Evolutionary conservation across 1,284 basidiomycete species (phyloP).

Genomic region (Puccinia hordei): DNA sequence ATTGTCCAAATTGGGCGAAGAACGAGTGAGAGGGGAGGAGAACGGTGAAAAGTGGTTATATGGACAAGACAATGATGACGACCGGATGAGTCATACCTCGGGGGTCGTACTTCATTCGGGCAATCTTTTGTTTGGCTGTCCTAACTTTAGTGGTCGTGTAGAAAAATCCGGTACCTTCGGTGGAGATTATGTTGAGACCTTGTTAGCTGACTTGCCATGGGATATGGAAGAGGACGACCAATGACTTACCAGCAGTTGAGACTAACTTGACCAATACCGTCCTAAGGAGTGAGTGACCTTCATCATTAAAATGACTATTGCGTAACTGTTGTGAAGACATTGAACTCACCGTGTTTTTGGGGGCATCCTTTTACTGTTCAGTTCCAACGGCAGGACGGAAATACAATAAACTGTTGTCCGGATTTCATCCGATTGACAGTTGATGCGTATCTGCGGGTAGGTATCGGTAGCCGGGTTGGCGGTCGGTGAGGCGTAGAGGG

Average conservation of each 20-base stretch:
- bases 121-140: constrained; percentile 52
- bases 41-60: too few species aligned
- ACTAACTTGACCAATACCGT: constrained; percentile 43
- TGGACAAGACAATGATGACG: not conserved
- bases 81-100: constrained; percentile 22
- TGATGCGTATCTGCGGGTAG: too few species aligned
- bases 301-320: not conserved
- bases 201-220: not conserved
- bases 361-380: constrained; percentile 7
- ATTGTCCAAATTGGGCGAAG: not conserved
- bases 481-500: too few species aligned
- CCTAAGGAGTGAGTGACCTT: not conserved
- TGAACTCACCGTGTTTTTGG: constrained; percentile 13
- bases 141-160: constrained; percentile 53
- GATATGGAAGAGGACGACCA: too few species aligned
- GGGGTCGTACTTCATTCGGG: constrained; percentile 53
- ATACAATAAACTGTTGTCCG: too few species aligned
- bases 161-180: constrained; percentile 52
- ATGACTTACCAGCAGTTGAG: constrained; percentile 42
- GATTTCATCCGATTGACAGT: too few species aligned
- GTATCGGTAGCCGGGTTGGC: too few species aligned
- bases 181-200: not conserved
- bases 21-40: not conserved
- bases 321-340: not conserved
- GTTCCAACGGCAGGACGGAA: too few species aligned